Evolutionary conservation across 2,329 filamentous ascomycete genomes (phyloP).

Genomic region (Calonectria fujianensis): DNA sequence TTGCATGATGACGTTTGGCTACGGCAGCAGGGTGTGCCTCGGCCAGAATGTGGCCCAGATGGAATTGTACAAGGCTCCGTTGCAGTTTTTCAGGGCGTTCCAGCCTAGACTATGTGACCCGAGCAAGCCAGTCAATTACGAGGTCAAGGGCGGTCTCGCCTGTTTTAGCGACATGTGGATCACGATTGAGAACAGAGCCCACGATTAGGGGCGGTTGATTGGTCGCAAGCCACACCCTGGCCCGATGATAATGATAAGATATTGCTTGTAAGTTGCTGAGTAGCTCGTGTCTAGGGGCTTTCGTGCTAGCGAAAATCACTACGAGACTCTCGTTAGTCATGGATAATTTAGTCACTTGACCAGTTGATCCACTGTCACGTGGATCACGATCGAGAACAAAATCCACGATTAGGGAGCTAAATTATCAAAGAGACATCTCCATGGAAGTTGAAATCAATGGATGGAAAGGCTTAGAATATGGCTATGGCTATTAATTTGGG

Average conservation of each 20-base stretch:
- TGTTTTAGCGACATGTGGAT: slow-evolving; percentile 4
- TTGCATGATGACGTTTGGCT: slow-evolving; percentile 59
- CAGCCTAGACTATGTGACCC: background rate
- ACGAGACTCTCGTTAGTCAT: background rate
- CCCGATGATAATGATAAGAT: background rate
- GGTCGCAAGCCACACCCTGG: background rate
- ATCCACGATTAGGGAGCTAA: no score
- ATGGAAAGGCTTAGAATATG: no score
- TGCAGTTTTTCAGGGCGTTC: slow-evolving; percentile 45
- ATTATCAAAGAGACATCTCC: no score
- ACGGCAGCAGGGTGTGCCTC: slow-evolving; percentile 65
- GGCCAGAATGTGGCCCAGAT: slow-evolving; percentile 66
- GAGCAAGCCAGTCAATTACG: background rate
- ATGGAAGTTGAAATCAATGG: no score
- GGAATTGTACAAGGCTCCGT: slow-evolving; percentile 59
- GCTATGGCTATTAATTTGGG: no score
- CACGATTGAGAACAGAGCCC: background rate
- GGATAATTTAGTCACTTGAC: no score
- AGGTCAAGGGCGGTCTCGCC: background rate
- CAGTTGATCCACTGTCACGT: no score
- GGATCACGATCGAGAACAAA: no score
- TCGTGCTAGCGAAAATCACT: background rate
- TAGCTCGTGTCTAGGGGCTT: background rate
- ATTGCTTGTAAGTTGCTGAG: background rate
- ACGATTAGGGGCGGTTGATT: background rate